These are phyloP conservation scores for Arctium lappa DNA, from an alignment of 129 eudicot species.

Conservation along the genomic window DNA sequence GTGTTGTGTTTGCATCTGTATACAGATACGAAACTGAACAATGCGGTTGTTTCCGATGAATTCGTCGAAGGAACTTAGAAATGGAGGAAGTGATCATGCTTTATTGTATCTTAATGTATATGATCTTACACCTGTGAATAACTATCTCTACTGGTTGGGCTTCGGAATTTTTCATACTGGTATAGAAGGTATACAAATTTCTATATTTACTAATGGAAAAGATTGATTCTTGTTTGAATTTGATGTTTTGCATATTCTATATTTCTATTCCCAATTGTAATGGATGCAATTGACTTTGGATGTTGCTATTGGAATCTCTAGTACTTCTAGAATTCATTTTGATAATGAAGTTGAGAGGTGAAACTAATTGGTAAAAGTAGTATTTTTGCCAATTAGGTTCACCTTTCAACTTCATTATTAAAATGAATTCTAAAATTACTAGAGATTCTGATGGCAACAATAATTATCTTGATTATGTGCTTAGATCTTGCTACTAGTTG, in stretches of 20 bases:
- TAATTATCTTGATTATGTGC: not conserved
- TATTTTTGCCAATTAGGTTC: slow-evolving; percentile 1
- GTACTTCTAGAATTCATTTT: not conserved
- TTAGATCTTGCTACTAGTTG: slow-evolving; percentile 10
- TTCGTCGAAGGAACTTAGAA: slow-evolving; percentile 41
- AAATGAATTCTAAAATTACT: not conserved
- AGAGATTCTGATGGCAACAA: not conserved
- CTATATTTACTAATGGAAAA: not conserved
- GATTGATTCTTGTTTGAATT: slow-evolving; percentile 13
- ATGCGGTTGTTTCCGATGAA: slow-evolving; percentile 70
- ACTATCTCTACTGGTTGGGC: slow-evolving; percentile 87
- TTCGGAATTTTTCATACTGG: slow-evolving; percentile 90
- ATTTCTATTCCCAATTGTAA: not conserved
- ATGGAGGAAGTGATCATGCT: slow-evolving; percentile 40
- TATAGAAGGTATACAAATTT: slow-evolving; percentile 61
- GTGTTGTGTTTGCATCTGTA: not conserved
- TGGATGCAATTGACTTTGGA: not conserved
- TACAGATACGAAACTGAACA: slow-evolving; percentile 8
- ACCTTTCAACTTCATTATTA: slow-evolving; percentile 14
- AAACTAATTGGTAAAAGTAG: not conserved
- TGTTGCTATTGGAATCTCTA: slow-evolving; percentile 1
- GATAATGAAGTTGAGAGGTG: slow-evolving; percentile 12
- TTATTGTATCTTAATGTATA: slow-evolving; percentile 80
- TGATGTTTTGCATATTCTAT: not conserved
- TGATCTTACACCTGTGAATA: slow-evolving; percentile 85